phyloP scores from a whole-genome alignment of 2,329 filamentous ascomycete genomes.

The Aspergillus hiratsukae region DNA sequence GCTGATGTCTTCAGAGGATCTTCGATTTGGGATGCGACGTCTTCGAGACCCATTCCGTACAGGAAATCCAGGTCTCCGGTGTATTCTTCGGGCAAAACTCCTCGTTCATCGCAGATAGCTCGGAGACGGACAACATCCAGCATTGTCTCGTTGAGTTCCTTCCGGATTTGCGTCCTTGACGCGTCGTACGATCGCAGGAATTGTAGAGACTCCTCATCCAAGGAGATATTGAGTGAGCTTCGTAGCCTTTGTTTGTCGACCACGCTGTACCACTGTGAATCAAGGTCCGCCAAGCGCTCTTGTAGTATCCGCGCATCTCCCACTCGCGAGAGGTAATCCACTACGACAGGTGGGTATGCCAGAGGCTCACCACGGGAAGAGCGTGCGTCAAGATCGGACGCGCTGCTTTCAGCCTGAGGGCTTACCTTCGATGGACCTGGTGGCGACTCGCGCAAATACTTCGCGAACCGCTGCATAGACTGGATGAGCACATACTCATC shows the following conservation, averaged over 20 bases:
- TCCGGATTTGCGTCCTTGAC: slow-evolving; percentile 14
- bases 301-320: slow-evolving; percentile 21
- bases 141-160: slow-evolving; percentile 18
- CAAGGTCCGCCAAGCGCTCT: slow-evolving; percentile 18
- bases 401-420: neutral
- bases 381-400: neutral
- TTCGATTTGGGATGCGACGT: neutral
- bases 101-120: slow-evolving; percentile 16
- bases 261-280: slow-evolving; percentile 14
- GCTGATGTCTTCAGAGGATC: slow-evolving; percentile 18
- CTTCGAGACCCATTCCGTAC: slow-evolving; percentile 1
- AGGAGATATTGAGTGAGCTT: slow-evolving; percentile 4
- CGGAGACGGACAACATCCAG: slow-evolving; percentile 15
- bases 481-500: slow-evolving; percentile 22
- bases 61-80: neutral
- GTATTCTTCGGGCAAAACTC: slow-evolving; percentile 5
- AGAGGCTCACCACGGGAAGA: slow-evolving; percentile 1
- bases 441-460: neutral
- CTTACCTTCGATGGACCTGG: neutral
- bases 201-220: slow-evolving; percentile 20
- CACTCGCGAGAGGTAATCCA: slow-evolving; percentile 18
- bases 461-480: slow-evolving; percentile 15
- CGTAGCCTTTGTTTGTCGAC: slow-evolving; percentile 13
- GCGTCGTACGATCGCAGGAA: slow-evolving; percentile 22
- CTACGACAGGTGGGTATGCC: slow-evolving; percentile 9